A percentile compares a stretch with the other conserved stretches of the same genome.
phyloP scores from a whole-genome alignment of 2,329 filamentous ascomycete genomes.

The Hypoxylon sp. region DNA sequence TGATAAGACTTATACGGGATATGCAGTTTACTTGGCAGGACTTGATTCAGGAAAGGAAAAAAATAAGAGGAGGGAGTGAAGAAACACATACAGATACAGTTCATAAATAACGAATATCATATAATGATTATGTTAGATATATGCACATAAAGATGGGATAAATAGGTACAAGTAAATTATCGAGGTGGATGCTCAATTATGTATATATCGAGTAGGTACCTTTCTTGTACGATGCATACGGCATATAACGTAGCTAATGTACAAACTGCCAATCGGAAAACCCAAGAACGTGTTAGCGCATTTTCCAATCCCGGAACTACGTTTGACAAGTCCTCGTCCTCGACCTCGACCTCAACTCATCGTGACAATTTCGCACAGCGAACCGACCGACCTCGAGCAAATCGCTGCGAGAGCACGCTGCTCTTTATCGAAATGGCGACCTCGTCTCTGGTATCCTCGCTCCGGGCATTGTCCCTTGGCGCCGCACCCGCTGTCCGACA shows the following conservation, averaged over 20 bases:
- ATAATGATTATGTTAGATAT: too few species aligned
- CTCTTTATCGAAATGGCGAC: slow-evolving; percentile 33
- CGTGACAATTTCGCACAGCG: background rate
- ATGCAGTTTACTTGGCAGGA: too few species aligned
- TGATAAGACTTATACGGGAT: background rate
- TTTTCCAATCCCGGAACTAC: slow-evolving; percentile 13
- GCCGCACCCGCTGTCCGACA: slow-evolving; percentile 20
- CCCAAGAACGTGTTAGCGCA: slow-evolving; percentile 7
- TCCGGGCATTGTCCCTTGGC: slow-evolving; percentile 40
- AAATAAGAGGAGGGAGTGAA: background rate
- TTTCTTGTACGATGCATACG: too few species aligned
- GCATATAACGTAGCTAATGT: background rate
- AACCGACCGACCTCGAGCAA: background rate
- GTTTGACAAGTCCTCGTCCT: too few species aligned
- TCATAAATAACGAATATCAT: too few species aligned
- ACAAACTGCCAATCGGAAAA: background rate
- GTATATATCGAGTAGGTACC: too few species aligned
- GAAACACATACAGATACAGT: too few species aligned
- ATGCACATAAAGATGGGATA: too few species aligned
- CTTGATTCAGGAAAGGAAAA: too few species aligned
- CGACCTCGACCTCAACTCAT: background rate
- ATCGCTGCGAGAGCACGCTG: background rate
- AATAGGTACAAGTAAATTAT: too few species aligned
- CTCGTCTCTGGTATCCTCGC: slow-evolving; percentile 37
- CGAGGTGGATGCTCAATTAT: too few species aligned